These are phyloP conservation scores for Nannochloropsis gaditana DNA, from an alignment of 108 stramenopile genomes.

Conservation along the genomic window DNA sequence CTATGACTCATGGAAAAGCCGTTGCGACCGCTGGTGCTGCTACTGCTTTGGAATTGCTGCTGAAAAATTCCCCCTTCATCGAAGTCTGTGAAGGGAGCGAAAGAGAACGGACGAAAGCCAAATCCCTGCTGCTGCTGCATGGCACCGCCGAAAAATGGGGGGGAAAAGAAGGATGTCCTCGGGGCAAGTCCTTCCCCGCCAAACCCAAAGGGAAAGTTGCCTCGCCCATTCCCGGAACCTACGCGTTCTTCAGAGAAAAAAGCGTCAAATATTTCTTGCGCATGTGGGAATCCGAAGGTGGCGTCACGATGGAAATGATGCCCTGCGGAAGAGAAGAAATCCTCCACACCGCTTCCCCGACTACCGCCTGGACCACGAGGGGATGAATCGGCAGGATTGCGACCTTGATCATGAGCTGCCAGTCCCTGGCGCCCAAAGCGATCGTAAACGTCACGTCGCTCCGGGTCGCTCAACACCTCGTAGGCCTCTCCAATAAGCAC, in stretches of 20 bases:
- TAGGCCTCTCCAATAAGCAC: conserved; percentile 57
- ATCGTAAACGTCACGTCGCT: conserved; percentile 79
- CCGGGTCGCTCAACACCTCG: conserved; percentile 76
- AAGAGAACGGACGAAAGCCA: background rate
- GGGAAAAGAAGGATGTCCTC: background rate
- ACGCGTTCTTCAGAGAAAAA: background rate
- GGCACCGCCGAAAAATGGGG: background rate
- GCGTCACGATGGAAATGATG: background rate
- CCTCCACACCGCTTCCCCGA: background rate
- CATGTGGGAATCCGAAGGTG: background rate
- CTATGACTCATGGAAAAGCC: background rate
- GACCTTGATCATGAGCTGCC: conserved; percentile 54
- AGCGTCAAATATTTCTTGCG: conserved; percentile 17
- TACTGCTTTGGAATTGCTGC: conserved; percentile 15
- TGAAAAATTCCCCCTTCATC: background rate
- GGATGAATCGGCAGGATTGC: conserved; percentile 30
- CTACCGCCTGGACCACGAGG: background rate
- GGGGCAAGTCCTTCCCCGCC: background rate
- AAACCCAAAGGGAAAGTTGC: background rate
- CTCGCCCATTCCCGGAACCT: background rate
- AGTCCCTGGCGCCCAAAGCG: conserved; percentile 78
- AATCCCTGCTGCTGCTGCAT: conserved; percentile 2
- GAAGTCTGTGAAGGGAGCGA: background rate
- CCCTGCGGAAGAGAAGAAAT: background rate
- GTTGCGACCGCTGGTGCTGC: background rate